Evolutionary conservation across 176 grass and related monocot genomes (phyloP).

Genomic region (Cocos nucifera): DNA sequence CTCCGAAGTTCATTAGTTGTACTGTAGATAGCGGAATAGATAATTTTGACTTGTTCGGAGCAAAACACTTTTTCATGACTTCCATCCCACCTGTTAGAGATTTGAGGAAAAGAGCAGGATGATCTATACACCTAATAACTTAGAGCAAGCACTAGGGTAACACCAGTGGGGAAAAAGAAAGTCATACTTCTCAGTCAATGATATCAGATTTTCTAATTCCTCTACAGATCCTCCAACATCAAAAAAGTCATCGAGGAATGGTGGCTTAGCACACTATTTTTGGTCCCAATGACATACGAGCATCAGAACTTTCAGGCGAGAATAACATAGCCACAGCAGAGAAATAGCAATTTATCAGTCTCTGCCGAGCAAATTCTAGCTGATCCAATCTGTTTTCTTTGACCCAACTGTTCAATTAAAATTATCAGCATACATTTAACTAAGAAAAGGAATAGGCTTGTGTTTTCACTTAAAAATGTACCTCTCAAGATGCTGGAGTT

Average conservation of each 20-base stretch:
- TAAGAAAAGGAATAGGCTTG: too few species aligned
- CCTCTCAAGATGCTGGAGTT: constrained; percentile 58
- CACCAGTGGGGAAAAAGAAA: not conserved
- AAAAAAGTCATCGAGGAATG: constrained; percentile 69
- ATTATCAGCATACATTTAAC: too few species aligned
- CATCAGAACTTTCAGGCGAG: constrained; percentile 41
- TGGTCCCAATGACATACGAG: constrained; percentile 44
- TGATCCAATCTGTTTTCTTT: constrained; percentile 52
- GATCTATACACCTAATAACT: too few species aligned
- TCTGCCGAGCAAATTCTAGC: constrained; percentile 58
- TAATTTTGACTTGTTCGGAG: constrained; percentile 56
- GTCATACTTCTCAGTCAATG: constrained; percentile 50
- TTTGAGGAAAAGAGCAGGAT: not conserved
- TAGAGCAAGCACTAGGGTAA: too few species aligned
- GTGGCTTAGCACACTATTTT: constrained; percentile 61
- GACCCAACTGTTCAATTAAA: constrained; percentile 40
- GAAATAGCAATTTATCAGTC: constrained; percentile 46
- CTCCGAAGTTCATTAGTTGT: constrained; percentile 53
- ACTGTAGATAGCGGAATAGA: constrained; percentile 44
- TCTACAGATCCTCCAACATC: constrained; percentile 62
- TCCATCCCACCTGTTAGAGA: constrained; percentile 52
- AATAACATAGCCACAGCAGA: constrained; percentile 52
- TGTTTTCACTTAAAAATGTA: constrained; percentile 6
- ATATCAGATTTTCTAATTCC: constrained; percentile 46
- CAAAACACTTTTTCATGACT: constrained; percentile 32